Conservation (phyloP, 805 yeast species). For the Schwanniomyces yamadae region DNA sequence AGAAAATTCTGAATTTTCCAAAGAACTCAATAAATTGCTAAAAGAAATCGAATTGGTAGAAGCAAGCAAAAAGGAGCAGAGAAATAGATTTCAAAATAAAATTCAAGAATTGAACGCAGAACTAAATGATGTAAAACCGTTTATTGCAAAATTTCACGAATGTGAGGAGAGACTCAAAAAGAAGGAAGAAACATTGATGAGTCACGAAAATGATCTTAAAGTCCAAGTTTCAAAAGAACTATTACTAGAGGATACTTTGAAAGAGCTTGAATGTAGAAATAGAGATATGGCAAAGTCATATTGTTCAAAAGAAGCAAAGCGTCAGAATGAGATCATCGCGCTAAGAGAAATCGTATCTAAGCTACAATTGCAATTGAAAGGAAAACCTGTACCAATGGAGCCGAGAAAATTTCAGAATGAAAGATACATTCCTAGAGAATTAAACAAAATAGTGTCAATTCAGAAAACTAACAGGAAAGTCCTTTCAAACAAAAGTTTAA, state of each 20-base stretch:
- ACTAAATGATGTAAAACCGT: constrained; percentile 5
- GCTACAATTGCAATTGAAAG: no score
- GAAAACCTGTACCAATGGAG: no score
- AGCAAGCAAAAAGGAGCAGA: constrained; percentile 18
- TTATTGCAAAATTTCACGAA: background rate
- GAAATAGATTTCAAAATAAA: constrained; percentile 3
- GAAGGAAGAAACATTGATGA: background rate
- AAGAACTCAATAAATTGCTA: background rate
- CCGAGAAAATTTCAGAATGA: no score
- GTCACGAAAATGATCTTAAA: constrained; percentile 9
- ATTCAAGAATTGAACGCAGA: constrained; percentile 5
- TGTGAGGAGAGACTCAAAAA: background rate
- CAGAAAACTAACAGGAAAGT: no score
- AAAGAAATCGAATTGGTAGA: background rate
- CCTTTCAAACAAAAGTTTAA: no score
- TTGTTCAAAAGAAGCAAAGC: constrained; percentile 3
- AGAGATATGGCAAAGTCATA: constrained; percentile 6
- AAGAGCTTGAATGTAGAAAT: constrained; percentile 13
- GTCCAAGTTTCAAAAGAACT: constrained; percentile 18
- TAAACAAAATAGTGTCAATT: no score
- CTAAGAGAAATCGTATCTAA: no score
- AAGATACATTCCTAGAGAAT: no score
- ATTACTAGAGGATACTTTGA: constrained; percentile 21
- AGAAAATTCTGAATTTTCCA: constrained; percentile 19
- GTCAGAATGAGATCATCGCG: constrained; percentile 3